A percentile compares a stretch with the other conserved stretches of the same genome.
Conservation (phyloP, 2,329 filamentous ascomycete species). For the Neoascochyta sp. region DNA sequence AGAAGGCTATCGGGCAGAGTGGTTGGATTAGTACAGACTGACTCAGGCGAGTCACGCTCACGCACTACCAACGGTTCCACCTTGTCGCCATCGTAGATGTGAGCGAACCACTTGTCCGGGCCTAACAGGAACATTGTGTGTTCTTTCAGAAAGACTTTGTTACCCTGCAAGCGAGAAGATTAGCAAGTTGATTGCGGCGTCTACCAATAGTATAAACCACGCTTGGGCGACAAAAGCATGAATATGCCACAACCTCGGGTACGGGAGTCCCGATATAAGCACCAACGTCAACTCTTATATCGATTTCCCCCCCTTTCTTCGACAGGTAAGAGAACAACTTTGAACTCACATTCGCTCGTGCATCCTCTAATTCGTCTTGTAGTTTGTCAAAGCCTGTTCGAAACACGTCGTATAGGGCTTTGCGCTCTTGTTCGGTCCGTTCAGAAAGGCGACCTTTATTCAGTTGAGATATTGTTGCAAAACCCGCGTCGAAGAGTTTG, state of each 20-base stretch:
- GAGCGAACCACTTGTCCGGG: conserved; percentile 9
- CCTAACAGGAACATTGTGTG: conserved; percentile 7
- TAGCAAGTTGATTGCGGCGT: conserved; percentile 1
- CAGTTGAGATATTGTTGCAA: conserved; percentile 3
- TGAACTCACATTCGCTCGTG: conserved; percentile 11
- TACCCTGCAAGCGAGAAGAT: conserved; percentile 5
- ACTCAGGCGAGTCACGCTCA: conserved; percentile 3
- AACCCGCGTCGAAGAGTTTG: conserved; percentile 12
- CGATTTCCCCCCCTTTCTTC: not conserved
- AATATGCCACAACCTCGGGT: not conserved
- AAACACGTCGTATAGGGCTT: conserved; percentile 7
- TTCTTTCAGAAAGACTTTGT: conserved; percentile 14
- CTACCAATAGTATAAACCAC: conserved; percentile 5
- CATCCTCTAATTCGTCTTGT: conserved; percentile 13
- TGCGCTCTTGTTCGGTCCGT: conserved; percentile 8
- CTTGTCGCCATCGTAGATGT: conserved; percentile 3
- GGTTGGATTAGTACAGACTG: conserved; percentile 10
- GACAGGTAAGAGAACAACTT: not conserved
- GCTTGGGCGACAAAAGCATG: conserved; percentile 3
- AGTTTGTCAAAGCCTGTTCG: conserved; percentile 6
- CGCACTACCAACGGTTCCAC: conserved; percentile 2
- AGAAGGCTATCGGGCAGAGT: conserved; percentile 12
- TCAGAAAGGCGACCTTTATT: conserved; percentile 7
- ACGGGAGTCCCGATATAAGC: not conserved
- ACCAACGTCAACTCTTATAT: not conserved